Base-by-base conservation (phyloP, 441 rosid genomes). In the Croton laevigatus region DNA sequence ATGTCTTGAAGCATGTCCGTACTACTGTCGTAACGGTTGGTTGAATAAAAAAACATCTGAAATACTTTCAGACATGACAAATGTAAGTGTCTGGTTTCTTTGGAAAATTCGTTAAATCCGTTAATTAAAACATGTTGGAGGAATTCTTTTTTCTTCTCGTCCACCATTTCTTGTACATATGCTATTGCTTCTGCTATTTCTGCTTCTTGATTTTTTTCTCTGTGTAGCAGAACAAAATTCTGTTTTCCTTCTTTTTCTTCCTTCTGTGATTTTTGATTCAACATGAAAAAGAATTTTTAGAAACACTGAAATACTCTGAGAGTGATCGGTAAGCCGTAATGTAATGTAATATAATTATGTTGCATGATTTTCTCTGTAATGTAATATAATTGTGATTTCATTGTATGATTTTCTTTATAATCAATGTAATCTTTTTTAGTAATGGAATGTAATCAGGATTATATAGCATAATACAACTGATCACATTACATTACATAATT, bases 31-130 rank as follows among this genome's bases (percentile, higher is more conserved):
- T 70, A 89, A 64, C 80, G 75, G 37, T 88, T 90, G 71, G 79
- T 77, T 38, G 87, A 78, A 80, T 84, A 59, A 69, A 72, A 88
- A 75, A 90, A 90, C 93, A 90, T 86, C n/a, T 81, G 75, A 78
- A 87, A 89, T 17, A 75, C 77, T 75, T 86, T 88, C 65, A 73
- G 38, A 59, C 82, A 62, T 2, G 83, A 75, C 68, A 88, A 74
- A 62, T 90, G 89, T 14, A 90, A 80, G 11, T 40, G 83, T 73
- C 76, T 86, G 75, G 71, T 69, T 3, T 74, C 12, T 45, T 70
- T 72, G 11, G 96, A 78, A 20, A 89, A 63, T 53, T 81, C 80
- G 60, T 75, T 69, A 3, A 48, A 55, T 12, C 67, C 75, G 48
- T 78, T 85, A 78, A 73, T 64, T 20, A 88, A 72, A 61, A 80